Evolutionary conservation across 129 eudicot species (phyloP), one percentile per base, ranked within the genome.

Genomic region (Solidago caesia): DNA sequence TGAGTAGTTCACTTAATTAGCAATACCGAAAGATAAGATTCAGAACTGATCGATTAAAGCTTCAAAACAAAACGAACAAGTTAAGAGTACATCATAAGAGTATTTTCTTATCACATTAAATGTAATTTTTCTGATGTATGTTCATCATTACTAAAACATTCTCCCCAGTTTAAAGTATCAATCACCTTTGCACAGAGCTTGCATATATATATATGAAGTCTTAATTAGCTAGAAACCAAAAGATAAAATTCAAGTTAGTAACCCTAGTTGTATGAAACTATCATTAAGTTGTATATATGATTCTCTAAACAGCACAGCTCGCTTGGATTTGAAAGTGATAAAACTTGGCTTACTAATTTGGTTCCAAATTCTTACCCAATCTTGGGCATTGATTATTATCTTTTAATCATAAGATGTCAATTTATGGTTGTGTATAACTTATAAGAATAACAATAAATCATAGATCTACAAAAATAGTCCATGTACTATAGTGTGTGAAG

Each of bases 391-490:
- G 6, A 8, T 45, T 68, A 59, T 2, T 10, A 41, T 59, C 8
- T 39, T 49, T 14, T 63, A 71, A 52, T 48, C 81, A 70, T 61
- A 61, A 71, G 41, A 52, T 14, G 27, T 25, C 64, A 26, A 44
- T 44, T 14, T 51, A 27, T 4, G 9, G n/a, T 42, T 15, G 33
- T 21, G 42, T 6, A 25, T 5, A 43, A 57, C 59, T 41, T 70
- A 42, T n/a, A 78, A 27, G 8, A 71, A 53, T 15, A 53, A 64
- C 48, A 39, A 59, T 33, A 51, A 48, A 48, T 8, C 64, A 61
- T 49, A 78, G 77, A 71, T 78, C 77, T 71, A 8, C 26, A 69
- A 63, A 65, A 71, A 62, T 8, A 69, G 49, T 46, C 39, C 39
- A 33, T 33, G 39, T 33, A 33, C 39, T 33, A 33, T 33, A 33